Percentiles rank a stretch among this genome's conserved stretches.
Conservation (phyloP, 75 land plant genomes). For the Azolla pinnata region DNA sequence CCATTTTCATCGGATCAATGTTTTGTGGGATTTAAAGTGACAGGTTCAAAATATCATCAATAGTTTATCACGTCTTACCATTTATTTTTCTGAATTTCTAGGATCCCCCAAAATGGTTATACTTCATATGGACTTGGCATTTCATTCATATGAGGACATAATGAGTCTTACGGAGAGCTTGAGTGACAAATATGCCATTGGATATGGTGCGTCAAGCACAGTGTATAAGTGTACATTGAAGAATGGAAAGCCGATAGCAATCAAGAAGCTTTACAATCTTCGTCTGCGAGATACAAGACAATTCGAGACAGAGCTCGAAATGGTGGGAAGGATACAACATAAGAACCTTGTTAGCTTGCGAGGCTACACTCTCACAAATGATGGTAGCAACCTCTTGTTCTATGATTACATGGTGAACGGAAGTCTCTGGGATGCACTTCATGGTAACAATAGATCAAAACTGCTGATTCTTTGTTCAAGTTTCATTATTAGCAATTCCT, state of each 20-base stretch:
- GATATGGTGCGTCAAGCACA: constrained; percentile 81
- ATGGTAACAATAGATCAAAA: too few species aligned
- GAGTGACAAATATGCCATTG: constrained; percentile 67
- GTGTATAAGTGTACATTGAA: constrained; percentile 77
- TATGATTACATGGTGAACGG: constrained; percentile 95
- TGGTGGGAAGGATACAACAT: constrained; percentile 75
- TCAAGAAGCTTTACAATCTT: constrained; percentile 66
- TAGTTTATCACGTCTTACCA: too few species aligned
- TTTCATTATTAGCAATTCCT: background rate
- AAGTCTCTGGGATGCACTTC: constrained; percentile 77
- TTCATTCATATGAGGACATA: constrained; percentile 69
- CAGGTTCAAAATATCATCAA: too few species aligned
- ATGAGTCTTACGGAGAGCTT: constrained; percentile 77
- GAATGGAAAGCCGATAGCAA: constrained; percentile 69
- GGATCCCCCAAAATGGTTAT: constrained; percentile 57
- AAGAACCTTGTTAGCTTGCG: constrained; percentile 70
- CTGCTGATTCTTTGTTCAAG: background rate
- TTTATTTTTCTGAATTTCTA: too few species aligned
- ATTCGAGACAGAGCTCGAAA: constrained; percentile 74
- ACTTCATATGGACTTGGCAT: constrained; percentile 77
- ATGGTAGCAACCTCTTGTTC: constrained; percentile 66
- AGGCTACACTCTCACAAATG: constrained; percentile 64
- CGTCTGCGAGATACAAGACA: constrained; percentile 45
- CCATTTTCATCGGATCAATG: too few species aligned
- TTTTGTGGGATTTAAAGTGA: too few species aligned